Percentiles rank a stretch among this genome's conserved stretches.
Conservation (phyloP, 208 protist genomes). For the Blastocrithidia nonstop region DNA sequence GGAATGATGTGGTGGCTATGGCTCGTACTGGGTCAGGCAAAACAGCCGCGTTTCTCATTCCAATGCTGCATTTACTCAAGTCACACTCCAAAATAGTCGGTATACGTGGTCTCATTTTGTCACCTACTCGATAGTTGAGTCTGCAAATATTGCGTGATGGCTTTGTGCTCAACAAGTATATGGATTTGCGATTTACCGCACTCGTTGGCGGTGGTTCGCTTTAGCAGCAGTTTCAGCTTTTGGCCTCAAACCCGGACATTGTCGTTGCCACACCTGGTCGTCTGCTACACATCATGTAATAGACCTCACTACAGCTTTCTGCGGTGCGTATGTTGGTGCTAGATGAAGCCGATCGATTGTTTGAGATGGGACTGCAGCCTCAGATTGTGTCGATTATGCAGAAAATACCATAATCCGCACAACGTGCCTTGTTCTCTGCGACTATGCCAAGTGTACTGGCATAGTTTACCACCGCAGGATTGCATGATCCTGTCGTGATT, state of each 20-base stretch:
- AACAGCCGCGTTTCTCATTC: slow-evolving; percentile 97
- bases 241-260: slow-evolving; percentile 96
- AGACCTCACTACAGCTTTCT: slow-evolving; percentile 86
- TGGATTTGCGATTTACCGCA: slow-evolving; percentile 85
- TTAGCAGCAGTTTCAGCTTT: slow-evolving; percentile 93
- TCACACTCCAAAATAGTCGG: slow-evolving; percentile 89
- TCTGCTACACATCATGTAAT: slow-evolving; percentile 93
- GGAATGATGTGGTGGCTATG: slow-evolving; percentile 98
- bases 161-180: slow-evolving; percentile 88
- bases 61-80: slow-evolving; percentile 90
- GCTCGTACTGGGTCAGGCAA: slow-evolving; percentile 99
- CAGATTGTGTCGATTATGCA: slow-evolving; percentile 94
- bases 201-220: slow-evolving; percentile 95
- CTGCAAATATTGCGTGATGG: slow-evolving; percentile 95
- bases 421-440: slow-evolving; percentile 96
- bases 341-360: slow-evolving; percentile 99
- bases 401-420: slow-evolving; percentile 85
- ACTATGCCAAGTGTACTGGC: slow-evolving; percentile 96
- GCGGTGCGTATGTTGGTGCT: slow-evolving; percentile 94
- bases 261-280: slow-evolving; percentile 98
- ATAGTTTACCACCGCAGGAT: slow-evolving; percentile 94
- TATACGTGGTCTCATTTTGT: slow-evolving; percentile 93
- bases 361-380: slow-evolving; percentile 94
- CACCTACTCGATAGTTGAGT: slow-evolving; percentile 97
- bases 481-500: slow-evolving; percentile 94